Evolutionary conservation across 1,284 basidiomycete genomes (phyloP).

Genomic region (Cryptococcus floricola): DNA sequence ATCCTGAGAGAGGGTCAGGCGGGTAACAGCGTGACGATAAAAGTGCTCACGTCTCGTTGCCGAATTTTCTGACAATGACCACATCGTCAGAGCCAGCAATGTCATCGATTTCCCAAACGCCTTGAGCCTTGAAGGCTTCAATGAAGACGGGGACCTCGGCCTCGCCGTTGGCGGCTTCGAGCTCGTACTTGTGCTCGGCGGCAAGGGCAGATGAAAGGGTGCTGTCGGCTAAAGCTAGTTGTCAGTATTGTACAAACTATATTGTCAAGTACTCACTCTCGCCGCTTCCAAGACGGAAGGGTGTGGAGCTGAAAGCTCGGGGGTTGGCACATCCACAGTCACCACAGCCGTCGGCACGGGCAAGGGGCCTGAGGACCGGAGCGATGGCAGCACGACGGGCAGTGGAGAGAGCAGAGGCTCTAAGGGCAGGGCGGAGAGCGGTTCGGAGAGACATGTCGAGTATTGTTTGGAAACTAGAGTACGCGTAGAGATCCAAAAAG

Average conservation of each 20-base stretch:
- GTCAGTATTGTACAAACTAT: background rate
- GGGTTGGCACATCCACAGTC: background rate
- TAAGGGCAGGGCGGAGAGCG: slow-evolving; percentile 26
- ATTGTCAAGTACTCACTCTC: slow-evolving; percentile 35
- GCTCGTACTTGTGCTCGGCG: slow-evolving; percentile 83
- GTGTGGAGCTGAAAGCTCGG: slow-evolving; percentile 36
- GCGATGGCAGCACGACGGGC: slow-evolving; percentile 14
- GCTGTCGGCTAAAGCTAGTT: slow-evolving; percentile 14
- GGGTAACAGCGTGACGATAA: background rate
- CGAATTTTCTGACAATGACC: slow-evolving; percentile 73
- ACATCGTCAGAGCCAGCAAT: slow-evolving; percentile 75
- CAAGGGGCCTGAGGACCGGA: slow-evolving; percentile 5
- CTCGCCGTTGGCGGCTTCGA: slow-evolving; percentile 55
- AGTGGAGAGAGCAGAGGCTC: slow-evolving; percentile 15
- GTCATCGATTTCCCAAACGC: slow-evolving; percentile 82
- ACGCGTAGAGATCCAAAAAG: background rate
- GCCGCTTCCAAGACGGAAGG: slow-evolving; percentile 33
- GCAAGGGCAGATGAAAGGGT: slow-evolving; percentile 68
- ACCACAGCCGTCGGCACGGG: slow-evolving; percentile 2
- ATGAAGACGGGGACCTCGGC: slow-evolving; percentile 70
- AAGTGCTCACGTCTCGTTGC: slow-evolving; percentile 74
- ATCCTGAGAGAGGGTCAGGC: slow-evolving; percentile 24
- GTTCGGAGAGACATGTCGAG: slow-evolving; percentile 26
- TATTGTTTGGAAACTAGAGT: background rate
- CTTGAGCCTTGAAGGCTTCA: slow-evolving; percentile 66